Percentiles rank a stretch among this genome's conserved stretches.
Evolutionary conservation across 768 basidiomycete genomes (phyloP).

Genomic region (Psilocybe cubensis): DNA sequence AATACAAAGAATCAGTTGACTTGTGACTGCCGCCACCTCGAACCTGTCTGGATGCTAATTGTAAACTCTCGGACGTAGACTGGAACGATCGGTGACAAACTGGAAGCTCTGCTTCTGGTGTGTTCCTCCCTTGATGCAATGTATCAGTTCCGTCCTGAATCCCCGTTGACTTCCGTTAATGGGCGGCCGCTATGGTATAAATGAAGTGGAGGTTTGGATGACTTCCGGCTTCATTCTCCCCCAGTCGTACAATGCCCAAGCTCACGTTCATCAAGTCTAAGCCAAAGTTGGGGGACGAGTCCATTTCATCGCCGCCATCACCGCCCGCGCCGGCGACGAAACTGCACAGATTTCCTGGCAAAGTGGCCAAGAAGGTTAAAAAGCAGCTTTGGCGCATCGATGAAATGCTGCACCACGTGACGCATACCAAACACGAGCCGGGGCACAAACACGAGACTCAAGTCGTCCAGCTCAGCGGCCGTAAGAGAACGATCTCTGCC

Average conservation of each 20-base stretch:
- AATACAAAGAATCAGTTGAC: slow-evolving; percentile 3
- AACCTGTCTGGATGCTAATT: slow-evolving; percentile 8
- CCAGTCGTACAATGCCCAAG: slow-evolving; percentile 15
- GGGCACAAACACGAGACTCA: slow-evolving; percentile 7
- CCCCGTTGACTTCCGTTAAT: background rate
- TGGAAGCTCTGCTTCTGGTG: slow-evolving; percentile 1
- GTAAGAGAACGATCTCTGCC: slow-evolving; percentile 27
- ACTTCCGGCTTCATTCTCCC: background rate
- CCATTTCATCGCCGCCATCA: slow-evolving; percentile 8
- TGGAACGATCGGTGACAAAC: slow-evolving; percentile 14
- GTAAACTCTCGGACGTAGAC: slow-evolving; percentile 3
- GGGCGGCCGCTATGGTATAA: slow-evolving; percentile 6
- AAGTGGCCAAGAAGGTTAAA: slow-evolving; percentile 35
- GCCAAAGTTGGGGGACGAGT: slow-evolving; percentile 14
- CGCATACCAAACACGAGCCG: slow-evolving; percentile 29
- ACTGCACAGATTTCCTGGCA: slow-evolving; percentile 25
- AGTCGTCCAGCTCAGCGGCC: slow-evolving; percentile 10
- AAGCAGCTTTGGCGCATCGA: slow-evolving; percentile 35
- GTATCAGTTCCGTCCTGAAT: background rate
- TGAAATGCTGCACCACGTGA: slow-evolving; percentile 38
- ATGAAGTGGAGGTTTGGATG: slow-evolving; percentile 5
- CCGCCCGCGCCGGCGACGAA: slow-evolving; percentile 21
- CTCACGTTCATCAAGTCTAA: slow-evolving; percentile 14
- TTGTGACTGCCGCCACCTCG: slow-evolving; percentile 6
- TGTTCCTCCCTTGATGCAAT: slow-evolving; percentile 2